phyloP scores from a whole-genome alignment of 768 basidiomycete genomes.

The Lactifluus pinguis region DNA sequence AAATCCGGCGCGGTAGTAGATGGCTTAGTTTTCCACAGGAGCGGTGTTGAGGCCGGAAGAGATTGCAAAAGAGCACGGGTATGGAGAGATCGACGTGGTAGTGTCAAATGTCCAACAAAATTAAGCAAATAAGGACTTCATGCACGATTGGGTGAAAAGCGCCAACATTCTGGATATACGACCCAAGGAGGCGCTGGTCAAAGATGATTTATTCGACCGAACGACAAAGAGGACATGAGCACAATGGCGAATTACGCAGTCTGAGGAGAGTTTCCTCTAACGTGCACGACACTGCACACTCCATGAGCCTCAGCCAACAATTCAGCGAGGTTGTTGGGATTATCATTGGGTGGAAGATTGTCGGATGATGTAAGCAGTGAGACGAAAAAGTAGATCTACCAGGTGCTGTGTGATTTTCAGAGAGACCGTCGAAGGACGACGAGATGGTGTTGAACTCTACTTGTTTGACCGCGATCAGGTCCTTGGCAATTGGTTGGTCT shows the following conservation, averaged over 20 bases:
- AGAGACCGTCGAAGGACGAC: slow-evolving; percentile 72
- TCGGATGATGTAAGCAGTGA: slow-evolving; percentile 42
- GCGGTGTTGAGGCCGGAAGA: slow-evolving; percentile 27
- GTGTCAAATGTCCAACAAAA: slow-evolving; percentile 62
- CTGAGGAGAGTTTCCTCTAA: background rate
- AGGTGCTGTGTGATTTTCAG: slow-evolving; percentile 57
- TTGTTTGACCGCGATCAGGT: slow-evolving; percentile 60
- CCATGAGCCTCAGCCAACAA: slow-evolving; percentile 77
- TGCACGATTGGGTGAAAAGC: background rate
- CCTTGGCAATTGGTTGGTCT: slow-evolving; percentile 38
- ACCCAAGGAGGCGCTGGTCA: slow-evolving; percentile 80
- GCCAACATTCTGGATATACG: slow-evolving; percentile 34
- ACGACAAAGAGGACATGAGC: slow-evolving; percentile 77
- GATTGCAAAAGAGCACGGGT: slow-evolving; percentile 32
- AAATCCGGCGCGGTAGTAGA: slow-evolving; percentile 91
- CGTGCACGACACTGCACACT: slow-evolving; percentile 46
- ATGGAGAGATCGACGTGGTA: slow-evolving; percentile 35
- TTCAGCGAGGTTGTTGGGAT: slow-evolving; percentile 55
- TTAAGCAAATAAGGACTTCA: slow-evolving; percentile 37
- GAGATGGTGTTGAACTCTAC: slow-evolving; percentile 99
- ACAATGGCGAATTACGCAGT: background rate
- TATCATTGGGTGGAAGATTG: slow-evolving; percentile 68
- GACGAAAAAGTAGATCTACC: slow-evolving; percentile 48
- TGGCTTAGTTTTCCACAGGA: slow-evolving; percentile 64
- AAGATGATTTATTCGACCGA: slow-evolving; percentile 80